Evolutionary conservation across 306 rosid species (phyloP).

Genomic region (Vigna nakashimae): DNA sequence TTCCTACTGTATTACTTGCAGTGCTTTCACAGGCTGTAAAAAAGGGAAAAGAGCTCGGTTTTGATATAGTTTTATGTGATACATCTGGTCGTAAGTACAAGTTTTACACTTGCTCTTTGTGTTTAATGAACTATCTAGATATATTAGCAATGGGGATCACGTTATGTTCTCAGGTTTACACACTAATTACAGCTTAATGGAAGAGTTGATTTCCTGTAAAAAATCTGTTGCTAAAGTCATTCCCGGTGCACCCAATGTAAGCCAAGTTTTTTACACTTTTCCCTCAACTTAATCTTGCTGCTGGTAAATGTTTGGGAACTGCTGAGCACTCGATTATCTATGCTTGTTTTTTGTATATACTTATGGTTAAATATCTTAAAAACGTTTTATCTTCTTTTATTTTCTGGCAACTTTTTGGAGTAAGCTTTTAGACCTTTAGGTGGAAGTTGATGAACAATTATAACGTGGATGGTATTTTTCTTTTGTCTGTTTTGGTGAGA

Average conservation of each 20-base stretch:
- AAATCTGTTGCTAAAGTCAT: slow-evolving; percentile 82
- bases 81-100: slow-evolving; percentile 92
- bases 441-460: slow-evolving; percentile 13
- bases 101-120: slow-evolving; percentile 34
- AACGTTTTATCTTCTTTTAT: slow-evolving; percentile 11
- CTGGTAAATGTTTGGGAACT: slow-evolving; percentile 32
- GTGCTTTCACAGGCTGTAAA: slow-evolving; percentile 95
- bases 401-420: slow-evolving; percentile 9
- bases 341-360: slow-evolving; percentile 25
- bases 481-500: slow-evolving; percentile 24
- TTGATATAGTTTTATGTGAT: slow-evolving; percentile 89
- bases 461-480: slow-evolving; percentile 25
- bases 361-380: slow-evolving; percentile 7
- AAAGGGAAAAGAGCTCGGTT: slow-evolving; percentile 81
- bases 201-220: slow-evolving; percentile 95
- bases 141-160: slow-evolving; percentile 31
- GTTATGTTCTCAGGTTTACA: slow-evolving; percentile 77
- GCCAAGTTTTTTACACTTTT: slow-evolving; percentile 36
- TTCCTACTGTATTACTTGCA: slow-evolving; percentile 64
- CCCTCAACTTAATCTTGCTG: slow-evolving; percentile 29
- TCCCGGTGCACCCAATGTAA: slow-evolving; percentile 92
- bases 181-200: slow-evolving; percentile 96
- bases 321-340: slow-evolving; percentile 21
- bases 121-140: slow-evolving; percentile 28
- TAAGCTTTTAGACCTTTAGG: slow-evolving; percentile 14